These are phyloP conservation scores for Lipomyces sp. DNA, from an alignment of 805 yeast species.

Conservation along the genomic window DNA sequence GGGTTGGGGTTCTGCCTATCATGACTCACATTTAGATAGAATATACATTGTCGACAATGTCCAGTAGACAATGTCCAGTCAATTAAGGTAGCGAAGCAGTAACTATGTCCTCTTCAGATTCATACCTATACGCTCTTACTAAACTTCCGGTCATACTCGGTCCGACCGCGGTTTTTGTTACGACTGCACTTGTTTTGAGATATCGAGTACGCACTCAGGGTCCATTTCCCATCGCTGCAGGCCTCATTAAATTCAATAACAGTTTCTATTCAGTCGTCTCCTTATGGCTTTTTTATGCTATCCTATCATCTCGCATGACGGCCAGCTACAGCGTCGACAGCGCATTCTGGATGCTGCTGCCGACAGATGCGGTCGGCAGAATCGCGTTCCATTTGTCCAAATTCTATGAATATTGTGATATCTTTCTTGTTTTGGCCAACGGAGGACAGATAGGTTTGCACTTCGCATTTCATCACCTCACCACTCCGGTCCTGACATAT, in stretches of 20 bases:
- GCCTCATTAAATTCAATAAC: slow-evolving; percentile 7
- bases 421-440: slow-evolving; percentile 10
- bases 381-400: slow-evolving; percentile 6
- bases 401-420: slow-evolving; percentile 11
- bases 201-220: background rate
- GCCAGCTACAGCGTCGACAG: background rate
- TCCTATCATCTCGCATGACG: slow-evolving; percentile 3
- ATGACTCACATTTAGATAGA: no score
- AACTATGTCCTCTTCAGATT: background rate
- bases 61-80: background rate
- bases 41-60: background rate
- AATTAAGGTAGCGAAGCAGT: background rate
- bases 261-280: slow-evolving; percentile 7
- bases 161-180: slow-evolving; percentile 6
- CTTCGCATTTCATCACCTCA: slow-evolving; percentile 12
- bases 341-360: slow-evolving; percentile 4
- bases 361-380: slow-evolving; percentile 4
- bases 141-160: slow-evolving; percentile 5
- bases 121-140: slow-evolving; percentile 3
- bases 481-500: slow-evolving; percentile 11
- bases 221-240: background rate
- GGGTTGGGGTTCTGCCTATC: no score
- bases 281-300: background rate
- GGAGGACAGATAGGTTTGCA: slow-evolving; percentile 10
- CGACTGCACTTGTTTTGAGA: background rate